These are phyloP conservation scores for Aspergillus sclerotialis DNA, from an alignment of 2,329 filamentous ascomycete genomes.

Conservation along the genomic window DNA sequence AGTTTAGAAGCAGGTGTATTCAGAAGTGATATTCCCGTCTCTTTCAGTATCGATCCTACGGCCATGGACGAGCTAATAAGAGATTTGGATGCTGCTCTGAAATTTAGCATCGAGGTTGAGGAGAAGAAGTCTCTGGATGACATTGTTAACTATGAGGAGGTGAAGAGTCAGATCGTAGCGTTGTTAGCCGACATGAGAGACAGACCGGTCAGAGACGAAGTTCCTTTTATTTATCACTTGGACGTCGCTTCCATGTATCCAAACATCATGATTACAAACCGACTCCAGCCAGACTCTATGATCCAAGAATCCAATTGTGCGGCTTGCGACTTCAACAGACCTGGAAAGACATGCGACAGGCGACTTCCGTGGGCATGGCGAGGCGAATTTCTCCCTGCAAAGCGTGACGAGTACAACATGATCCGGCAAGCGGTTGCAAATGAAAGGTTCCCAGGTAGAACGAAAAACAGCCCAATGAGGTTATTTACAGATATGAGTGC, in stretches of 20 bases:
- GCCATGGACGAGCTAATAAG: conserved; percentile 83
- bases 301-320: conserved; percentile 93
- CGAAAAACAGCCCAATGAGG: conserved; percentile 60
- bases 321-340: conserved; percentile 95
- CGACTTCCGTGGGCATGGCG: conserved; percentile 96
- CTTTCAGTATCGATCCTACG: conserved; percentile 81
- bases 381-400: conserved; percentile 93
- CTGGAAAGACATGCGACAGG: conserved; percentile 93
- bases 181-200: conserved; percentile 66
- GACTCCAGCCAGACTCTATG: conserved; percentile 97
- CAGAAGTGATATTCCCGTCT: conserved; percentile 86
- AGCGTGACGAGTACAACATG: conserved; percentile 99
- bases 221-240: conserved; percentile 91
- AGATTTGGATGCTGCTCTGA: conserved; percentile 81
- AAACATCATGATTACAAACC: conserved; percentile 99
- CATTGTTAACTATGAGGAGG: conserved; percentile 72
- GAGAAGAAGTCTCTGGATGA: conserved; percentile 77
- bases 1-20: conserved; percentile 99
- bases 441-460: conserved; percentile 80
- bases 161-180: conserved; percentile 73
- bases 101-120: conserved; percentile 79
- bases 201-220: conserved; percentile 76
- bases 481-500: conserved; percentile 72
- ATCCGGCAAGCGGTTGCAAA: conserved; percentile 86
- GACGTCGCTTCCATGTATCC: conserved; percentile 99